Evolutionary conservation across 2,329 filamentous ascomycete species (phyloP).

Genomic region (Fusarium miscanthi): DNA sequence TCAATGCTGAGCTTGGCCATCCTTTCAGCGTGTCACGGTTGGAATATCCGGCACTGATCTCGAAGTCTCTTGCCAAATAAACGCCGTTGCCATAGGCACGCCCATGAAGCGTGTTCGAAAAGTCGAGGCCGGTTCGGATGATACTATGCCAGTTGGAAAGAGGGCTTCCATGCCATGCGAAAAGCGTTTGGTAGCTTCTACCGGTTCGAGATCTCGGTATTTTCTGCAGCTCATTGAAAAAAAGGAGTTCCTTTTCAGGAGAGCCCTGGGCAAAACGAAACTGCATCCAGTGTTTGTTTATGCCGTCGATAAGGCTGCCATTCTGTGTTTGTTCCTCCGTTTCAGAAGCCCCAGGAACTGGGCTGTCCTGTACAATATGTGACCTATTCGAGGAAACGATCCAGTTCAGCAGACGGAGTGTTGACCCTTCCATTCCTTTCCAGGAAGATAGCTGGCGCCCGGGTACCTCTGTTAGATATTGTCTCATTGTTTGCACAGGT

Average conservation of each 20-base stretch:
- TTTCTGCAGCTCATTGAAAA: constrained; percentile 69
- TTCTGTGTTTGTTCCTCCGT: constrained; percentile 32
- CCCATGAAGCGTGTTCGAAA: constrained; percentile 69
- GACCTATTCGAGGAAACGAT: constrained; percentile 91
- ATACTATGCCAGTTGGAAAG: constrained; percentile 91
- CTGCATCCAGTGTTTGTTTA: constrained; percentile 74
- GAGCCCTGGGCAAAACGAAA: constrained; percentile 91
- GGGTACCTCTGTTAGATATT: constrained; percentile 56
- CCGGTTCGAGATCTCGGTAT: constrained; percentile 47
- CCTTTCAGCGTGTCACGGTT: neutral
- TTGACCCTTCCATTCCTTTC: constrained; percentile 71
- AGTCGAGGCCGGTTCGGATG: constrained; percentile 83
- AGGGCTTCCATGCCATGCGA: constrained; percentile 87
- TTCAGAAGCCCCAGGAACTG: constrained; percentile 37
- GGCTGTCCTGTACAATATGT: constrained; percentile 81
- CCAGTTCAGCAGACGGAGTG: constrained; percentile 80
- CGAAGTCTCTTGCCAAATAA: constrained; percentile 71
- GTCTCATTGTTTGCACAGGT: constrained; percentile 66
- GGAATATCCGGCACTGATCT: constrained; percentile 25
- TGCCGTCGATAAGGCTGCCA: constrained; percentile 64
- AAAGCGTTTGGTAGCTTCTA: constrained; percentile 73
- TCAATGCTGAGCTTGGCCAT: constrained; percentile 77
- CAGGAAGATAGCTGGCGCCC: constrained; percentile 56
- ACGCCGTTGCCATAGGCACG: constrained; percentile 82
- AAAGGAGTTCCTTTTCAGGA: constrained; percentile 85